phyloP scores from a whole-genome alignment of 148 eudicot genomes.

The Vaccinium macrocarpon region DNA sequence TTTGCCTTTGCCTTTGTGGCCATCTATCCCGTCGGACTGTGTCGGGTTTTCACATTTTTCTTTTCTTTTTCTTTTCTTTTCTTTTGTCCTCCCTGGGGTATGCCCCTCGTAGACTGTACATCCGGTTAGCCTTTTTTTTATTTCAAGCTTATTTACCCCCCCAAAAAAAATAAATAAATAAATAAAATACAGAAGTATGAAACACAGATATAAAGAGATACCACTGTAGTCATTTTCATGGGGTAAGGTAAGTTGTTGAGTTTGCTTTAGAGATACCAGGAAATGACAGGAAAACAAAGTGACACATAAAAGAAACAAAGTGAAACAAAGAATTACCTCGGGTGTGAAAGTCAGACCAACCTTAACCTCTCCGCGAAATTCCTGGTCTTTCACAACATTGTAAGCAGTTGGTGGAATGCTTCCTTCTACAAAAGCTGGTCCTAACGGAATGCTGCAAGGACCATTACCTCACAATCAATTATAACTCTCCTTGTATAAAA shows the following conservation, averaged over 20 bases:
- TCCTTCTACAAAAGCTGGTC: slow-evolving; percentile 37
- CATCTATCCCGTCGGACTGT: no score
- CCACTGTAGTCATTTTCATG: background rate
- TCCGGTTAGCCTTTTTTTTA: no score
- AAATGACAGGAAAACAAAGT: background rate
- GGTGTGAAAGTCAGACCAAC: slow-evolving; percentile 40
- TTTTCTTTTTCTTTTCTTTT: no score
- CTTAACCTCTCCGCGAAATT: slow-evolving; percentile 46
- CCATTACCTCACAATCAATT: background rate
- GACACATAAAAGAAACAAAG: no score
- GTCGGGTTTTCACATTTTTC: no score
- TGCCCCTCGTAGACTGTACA: no score
- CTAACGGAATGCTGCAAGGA: slow-evolving; percentile 41
- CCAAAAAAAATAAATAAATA: no score
- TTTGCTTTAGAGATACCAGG: background rate
- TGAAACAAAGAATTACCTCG: slow-evolving; percentile 17
- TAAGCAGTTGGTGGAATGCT: slow-evolving; percentile 34
- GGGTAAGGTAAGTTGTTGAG: background rate
- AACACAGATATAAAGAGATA: no score
- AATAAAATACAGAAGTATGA: background rate
- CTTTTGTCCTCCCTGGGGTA: no score
- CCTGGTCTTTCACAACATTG: slow-evolving; percentile 49
- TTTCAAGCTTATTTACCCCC: no score
- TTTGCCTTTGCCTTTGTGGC: no score
- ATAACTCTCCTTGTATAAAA: background rate